Evolutionary conservation across 2,329 filamentous ascomycete species (phyloP).

Genomic region (Cladosporium sp.): DNA sequence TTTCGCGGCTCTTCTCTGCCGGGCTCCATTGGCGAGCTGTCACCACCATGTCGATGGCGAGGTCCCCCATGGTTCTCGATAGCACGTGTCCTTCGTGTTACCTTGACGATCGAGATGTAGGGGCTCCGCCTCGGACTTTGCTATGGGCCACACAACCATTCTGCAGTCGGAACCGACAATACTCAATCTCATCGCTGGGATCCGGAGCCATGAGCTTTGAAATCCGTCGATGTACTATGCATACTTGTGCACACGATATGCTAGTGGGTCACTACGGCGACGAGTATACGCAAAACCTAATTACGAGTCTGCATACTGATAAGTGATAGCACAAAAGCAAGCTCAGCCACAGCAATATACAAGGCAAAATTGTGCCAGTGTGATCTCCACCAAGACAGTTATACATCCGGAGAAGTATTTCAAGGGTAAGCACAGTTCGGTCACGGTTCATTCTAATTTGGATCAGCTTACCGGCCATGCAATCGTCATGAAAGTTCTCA

Average conservation of each 20-base stretch:
- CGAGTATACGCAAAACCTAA: not conserved
- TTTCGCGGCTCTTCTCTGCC: constrained; percentile 6
- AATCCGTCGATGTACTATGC: not conserved
- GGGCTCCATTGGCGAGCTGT: constrained; percentile 12
- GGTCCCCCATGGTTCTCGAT: constrained; percentile 6
- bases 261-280: not conserved
- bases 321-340: too few relatives aligned
- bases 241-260: not conserved
- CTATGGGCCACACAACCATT: not conserved
- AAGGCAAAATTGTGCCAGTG: not conserved
- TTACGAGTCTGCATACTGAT: not conserved
- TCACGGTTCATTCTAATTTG: not conserved
- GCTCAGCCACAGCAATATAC: not conserved
- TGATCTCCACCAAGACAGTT: not conserved
- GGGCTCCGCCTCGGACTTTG: not conserved
- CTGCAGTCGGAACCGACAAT: not conserved
- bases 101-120: constrained; percentile 9
- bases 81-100: not conserved
- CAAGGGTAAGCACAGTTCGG: not conserved
- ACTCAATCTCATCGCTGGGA: not conserved
- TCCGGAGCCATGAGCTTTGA: not conserved
- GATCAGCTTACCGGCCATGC: not conserved
- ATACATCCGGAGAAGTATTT: not conserved
- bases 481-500: not conserved
- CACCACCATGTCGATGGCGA: not conserved